Conservation (phyloP, 2,329 filamentous ascomycete species). For the Penicillium concentricum region DNA sequence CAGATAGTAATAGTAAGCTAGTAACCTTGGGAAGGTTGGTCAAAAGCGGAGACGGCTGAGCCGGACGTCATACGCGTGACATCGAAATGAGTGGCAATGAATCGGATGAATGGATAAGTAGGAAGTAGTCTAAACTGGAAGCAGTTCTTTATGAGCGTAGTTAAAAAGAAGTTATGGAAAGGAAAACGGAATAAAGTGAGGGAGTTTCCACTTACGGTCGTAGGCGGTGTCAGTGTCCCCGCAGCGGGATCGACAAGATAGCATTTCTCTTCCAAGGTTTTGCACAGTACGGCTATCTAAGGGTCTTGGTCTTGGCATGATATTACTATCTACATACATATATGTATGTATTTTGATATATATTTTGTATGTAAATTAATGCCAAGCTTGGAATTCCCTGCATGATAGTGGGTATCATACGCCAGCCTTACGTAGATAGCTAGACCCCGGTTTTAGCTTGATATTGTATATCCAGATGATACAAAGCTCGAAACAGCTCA, state of each 20-base stretch:
- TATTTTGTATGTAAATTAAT: background rate
- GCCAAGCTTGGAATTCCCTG: background rate
- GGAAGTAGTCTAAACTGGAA: background rate
- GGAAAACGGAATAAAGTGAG: background rate
- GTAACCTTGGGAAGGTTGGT: constrained; percentile 1
- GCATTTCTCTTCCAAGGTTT: background rate
- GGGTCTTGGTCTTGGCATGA: constrained; percentile 3
- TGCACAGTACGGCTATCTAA: background rate
- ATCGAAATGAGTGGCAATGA: background rate
- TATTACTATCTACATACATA: background rate
- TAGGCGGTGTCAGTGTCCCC: constrained; percentile 22
- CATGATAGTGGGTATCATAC: constrained; percentile 3
- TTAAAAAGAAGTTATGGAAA: background rate
- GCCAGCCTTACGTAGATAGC: background rate
- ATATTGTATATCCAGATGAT: background rate
- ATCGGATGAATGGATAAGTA: background rate
- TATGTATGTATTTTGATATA: no score
- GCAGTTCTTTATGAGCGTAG: background rate
- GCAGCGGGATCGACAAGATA: constrained; percentile 21
- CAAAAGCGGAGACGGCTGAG: background rate
- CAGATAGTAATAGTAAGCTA: background rate
- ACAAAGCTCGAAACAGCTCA: background rate
- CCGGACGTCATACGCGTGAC: constrained; percentile 9
- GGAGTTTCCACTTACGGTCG: background rate
- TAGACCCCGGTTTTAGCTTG: background rate